phyloP scores from a whole-genome alignment of 73 alveolate species.

The Symbiodinium natans region DNA sequence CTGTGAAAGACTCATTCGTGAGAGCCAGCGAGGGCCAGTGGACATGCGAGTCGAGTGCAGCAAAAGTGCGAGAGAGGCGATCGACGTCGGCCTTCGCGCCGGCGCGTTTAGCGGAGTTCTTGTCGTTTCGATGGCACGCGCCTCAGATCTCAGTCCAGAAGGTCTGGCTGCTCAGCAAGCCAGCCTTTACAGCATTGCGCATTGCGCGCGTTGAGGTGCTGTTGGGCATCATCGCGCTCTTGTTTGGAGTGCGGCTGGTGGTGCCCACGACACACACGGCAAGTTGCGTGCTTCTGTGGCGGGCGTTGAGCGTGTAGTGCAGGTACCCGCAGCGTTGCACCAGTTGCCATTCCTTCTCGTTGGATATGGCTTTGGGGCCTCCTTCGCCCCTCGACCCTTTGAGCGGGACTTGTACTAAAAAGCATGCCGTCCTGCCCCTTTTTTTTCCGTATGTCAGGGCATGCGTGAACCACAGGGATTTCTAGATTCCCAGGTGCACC shows the following conservation, averaged over 20 bases:
- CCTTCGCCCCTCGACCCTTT: conserved; percentile 30
- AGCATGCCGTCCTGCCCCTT: too few species aligned
- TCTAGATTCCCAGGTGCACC: too few species aligned
- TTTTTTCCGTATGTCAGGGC: too few species aligned
- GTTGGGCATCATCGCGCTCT: conserved; percentile 57
- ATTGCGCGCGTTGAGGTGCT: conserved; percentile 29
- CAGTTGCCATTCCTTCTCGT: conserved; percentile 81
- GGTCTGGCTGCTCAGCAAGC: too few species aligned
- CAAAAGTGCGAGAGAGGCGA: background rate
- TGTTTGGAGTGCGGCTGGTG: conserved; percentile 65
- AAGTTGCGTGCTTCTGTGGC: background rate
- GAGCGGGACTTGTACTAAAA: too few species aligned
- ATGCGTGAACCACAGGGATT: too few species aligned
- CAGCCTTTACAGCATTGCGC: too few species aligned
- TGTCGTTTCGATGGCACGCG: conserved; percentile 72
- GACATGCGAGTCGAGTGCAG: background rate
- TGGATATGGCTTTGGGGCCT: conserved; percentile 88
- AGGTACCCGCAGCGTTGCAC: conserved; percentile 44
- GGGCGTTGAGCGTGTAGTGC: background rate
- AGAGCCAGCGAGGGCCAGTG: too few species aligned
- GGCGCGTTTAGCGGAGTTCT: conserved; percentile 84
- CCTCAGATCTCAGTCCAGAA: too few species aligned
- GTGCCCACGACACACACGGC: conserved; percentile 24
- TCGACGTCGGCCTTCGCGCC: conserved; percentile 23
- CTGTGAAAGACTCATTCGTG: too few species aligned